These are phyloP conservation scores for Pseudocercospora cruenta DNA, from an alignment of 2,329 filamentous ascomycete species.

Conservation along the genomic window DNA sequence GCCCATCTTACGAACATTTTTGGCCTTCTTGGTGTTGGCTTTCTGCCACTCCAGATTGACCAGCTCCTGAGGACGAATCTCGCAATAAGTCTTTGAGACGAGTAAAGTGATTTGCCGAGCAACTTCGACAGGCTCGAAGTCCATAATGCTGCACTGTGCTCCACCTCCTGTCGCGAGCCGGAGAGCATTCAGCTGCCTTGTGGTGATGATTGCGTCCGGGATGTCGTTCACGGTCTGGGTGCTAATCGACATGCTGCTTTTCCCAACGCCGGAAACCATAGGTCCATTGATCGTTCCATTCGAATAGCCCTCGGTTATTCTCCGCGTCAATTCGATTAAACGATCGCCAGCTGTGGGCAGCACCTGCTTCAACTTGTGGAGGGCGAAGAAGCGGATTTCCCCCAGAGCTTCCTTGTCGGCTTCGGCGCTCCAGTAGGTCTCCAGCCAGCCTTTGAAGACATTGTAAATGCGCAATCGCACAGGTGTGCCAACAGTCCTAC, in stretches of 20 bases:
- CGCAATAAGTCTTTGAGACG: constrained; percentile 87
- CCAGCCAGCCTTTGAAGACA: constrained; percentile 94
- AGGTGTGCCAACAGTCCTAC: constrained; percentile 72
- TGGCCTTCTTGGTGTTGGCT: constrained; percentile 74
- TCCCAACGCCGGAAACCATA: constrained; percentile 85
- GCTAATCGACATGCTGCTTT: constrained; percentile 75
- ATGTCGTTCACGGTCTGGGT: constrained; percentile 58
- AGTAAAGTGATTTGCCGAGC: constrained; percentile 91
- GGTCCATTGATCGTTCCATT: constrained; percentile 32
- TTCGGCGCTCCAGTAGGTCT: constrained; percentile 89
- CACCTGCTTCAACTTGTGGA: constrained; percentile 67
- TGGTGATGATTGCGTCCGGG: constrained; percentile 71
- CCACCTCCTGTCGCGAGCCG: constrained; percentile 74
- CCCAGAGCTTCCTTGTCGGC: constrained; percentile 76
- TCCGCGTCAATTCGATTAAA: constrained; percentile 77
- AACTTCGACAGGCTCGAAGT: constrained; percentile 89
- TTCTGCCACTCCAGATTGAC: constrained; percentile 94
- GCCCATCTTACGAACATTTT: constrained; percentile 93
- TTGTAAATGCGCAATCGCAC: constrained; percentile 93
- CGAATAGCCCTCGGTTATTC: constrained; percentile 68
- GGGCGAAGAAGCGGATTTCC: constrained; percentile 79
- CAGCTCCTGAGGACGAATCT: constrained; percentile 89
- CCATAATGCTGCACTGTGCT: constrained; percentile 73
- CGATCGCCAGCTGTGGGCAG: constrained; percentile 78
- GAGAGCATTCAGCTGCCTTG: constrained; percentile 74